Conservation (phyloP, 2,329 filamentous ascomycete genomes). For the Zasmidium cellare region DNA sequence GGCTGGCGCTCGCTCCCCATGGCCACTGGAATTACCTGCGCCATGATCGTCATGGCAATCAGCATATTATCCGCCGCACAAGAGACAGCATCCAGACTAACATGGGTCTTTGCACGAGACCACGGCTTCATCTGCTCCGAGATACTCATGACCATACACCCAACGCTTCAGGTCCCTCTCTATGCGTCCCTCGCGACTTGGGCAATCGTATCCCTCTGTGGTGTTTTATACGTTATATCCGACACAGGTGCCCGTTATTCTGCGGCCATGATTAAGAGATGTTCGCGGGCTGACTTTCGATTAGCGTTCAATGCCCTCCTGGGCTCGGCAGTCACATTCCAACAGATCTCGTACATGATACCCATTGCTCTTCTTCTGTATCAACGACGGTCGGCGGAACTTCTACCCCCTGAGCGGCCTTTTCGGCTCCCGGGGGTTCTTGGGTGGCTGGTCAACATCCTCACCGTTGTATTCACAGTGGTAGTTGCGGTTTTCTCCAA, state of each 20-base stretch:
- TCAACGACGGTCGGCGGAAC: not conserved
- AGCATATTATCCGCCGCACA: not conserved
- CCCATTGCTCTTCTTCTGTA: not conserved
- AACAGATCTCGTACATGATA: not conserved
- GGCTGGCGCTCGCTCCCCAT: not conserved
- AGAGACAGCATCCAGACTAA: not conserved
- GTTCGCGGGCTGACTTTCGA: not conserved
- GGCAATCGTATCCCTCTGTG: not conserved
- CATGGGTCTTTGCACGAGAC: not conserved
- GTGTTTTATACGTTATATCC: not conserved
- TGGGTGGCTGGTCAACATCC: not conserved
- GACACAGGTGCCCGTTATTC: not conserved
- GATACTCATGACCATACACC: not conserved
- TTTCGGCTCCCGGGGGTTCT: not conserved
- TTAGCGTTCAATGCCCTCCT: not conserved
- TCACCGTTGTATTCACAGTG: not conserved
- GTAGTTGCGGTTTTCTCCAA: not conserved
- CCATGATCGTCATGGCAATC: not conserved
- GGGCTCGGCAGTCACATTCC: not conserved
- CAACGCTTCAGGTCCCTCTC: not conserved
- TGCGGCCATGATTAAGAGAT: not conserved
- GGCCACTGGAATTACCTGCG: not conserved
- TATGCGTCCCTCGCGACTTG: not conserved
- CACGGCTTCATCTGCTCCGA: not conserved
- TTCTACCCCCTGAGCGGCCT: not conserved